A percentile compares a stretch with the other conserved stretches of the same genome.
Evolutionary conservation across 2,329 filamentous ascomycete genomes (phyloP).

Genomic region (Dactylellina sp.): DNA sequence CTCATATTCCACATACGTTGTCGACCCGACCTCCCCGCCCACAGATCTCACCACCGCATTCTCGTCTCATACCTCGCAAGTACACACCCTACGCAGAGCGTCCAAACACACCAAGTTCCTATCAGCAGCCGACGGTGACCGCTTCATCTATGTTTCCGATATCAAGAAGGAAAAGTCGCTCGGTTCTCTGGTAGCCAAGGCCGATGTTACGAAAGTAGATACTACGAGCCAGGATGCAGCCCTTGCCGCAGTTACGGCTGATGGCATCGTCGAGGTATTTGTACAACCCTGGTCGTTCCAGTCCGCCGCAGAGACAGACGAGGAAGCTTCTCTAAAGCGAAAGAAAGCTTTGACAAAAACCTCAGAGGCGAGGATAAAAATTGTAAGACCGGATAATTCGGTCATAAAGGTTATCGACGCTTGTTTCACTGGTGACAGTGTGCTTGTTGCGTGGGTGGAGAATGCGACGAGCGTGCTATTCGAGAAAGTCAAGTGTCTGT

Average conservation of each 20-base stretch:
- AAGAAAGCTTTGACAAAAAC: constrained; percentile 65
- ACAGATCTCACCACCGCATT: constrained; percentile 64
- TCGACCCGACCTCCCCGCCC: constrained; percentile 64
- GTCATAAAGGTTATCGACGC: constrained; percentile 65
- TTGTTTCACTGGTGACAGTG: constrained; percentile 65
- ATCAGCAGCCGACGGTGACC: constrained; percentile 66
- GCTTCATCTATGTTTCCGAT: constrained; percentile 68
- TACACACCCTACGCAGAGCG: constrained; percentile 66
- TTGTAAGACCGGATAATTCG: constrained; percentile 65
- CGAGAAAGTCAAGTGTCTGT: constrained; percentile 66
- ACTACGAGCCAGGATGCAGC: constrained; percentile 63
- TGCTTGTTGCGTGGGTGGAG: constrained; percentile 67
- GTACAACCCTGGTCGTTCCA: constrained; percentile 66
- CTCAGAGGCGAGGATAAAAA: constrained; percentile 65
- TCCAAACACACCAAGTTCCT: constrained; percentile 64
- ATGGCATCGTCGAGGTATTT: constrained; percentile 68
- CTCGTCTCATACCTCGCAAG: constrained; percentile 67
- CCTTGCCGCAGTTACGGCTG: constrained; percentile 66
- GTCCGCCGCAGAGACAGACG: constrained; percentile 58
- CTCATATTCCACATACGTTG: constrained; percentile 67
- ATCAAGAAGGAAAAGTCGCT: constrained; percentile 64
- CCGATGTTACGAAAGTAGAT: constrained; percentile 63
- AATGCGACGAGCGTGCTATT: constrained; percentile 68
- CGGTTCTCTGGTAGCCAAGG: constrained; percentile 67
- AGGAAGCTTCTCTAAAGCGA: constrained; percentile 60